Base-by-base conservation (phyloP, 2,329 filamentous ascomycete genomes). In the Aspergillus sp. region DNA sequence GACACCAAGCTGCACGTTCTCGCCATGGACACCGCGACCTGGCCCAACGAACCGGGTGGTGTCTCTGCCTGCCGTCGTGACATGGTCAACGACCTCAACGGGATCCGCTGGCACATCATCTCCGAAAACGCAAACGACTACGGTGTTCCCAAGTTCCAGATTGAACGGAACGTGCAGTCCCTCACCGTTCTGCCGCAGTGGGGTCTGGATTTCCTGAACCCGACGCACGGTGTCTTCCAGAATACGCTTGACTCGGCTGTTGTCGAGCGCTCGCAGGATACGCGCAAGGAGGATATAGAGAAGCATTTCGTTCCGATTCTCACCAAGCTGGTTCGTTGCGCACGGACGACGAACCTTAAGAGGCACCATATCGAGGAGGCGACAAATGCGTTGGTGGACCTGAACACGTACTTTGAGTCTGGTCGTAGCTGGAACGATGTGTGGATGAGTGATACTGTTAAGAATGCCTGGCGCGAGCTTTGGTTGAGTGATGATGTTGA, bases 51-150 rank as follows among this genome's bases (percentile, higher is more conserved):
- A 59, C 81, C 81, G 30, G 83, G 83, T 58, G 83, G 83, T 66
- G 83, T 85, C 13, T 84, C 83, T 17, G 82, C 82, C 57, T 85
- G 83, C 71, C 76, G 83, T 46, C 77, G 83, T 31, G 83, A 85
- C 66, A 77, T 85, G 68, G 81, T 85, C 64, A 83, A 85, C 64
- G 80, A 80, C 25, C 80, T 84, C 64, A 77, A 76, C 51, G 83
- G 80, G 0, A 83, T 85, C 64, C 78, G 81, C 54, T 83, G 82
- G 74, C 82, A 85, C 65, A 82, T 84, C 59, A 71, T 85, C 38
- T 81, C 81, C 28, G 83, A 85, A 70, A 81, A 81, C 7, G 83
- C 83, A 13, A 84, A 84, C 64, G 83, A 85, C 62, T 85, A 79
- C 61, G 83, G 83, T 23, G 77, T 84, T 19, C 83, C 83, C 1